Base-by-base conservation (phyloP, 441 rosid species). In the Populus hybrid region DNA sequence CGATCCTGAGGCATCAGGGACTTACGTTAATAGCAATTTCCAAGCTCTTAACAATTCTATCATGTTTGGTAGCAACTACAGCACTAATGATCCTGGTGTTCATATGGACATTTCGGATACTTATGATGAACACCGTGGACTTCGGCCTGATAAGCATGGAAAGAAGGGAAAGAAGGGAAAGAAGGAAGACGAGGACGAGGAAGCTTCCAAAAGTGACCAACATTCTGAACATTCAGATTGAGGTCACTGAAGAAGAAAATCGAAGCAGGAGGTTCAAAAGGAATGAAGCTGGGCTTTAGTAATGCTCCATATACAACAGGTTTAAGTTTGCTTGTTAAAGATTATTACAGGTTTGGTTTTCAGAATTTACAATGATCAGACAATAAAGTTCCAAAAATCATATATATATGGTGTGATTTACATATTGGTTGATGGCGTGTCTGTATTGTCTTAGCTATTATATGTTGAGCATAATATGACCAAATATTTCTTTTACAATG, bases 1-100 rank as follows among this genome's bases (percentile, higher is more conserved):
- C n/a, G n/a, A n/a, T n/a, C n/a, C n/a, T n/a, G n/a, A n/a, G n/a
- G n/a, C n/a, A n/a, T n/a, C n/a, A n/a, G 87, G 78, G 26, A 91
- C 97, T 0, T 92, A 76, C 23, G 94, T 92, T 24, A 95, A 95
- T 82, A 94, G 97, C 84, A 95, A 92, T 71, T 92, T 90, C 80
- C 99, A 94, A 64, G 90, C 98, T 0, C 89, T 95, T 42, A 95
- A 94, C 83, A 95, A 95, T 78, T 95, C 99, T 1, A 87, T 95
- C 70, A 90, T 94, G 97, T 74, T 95, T 32, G 84, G 86, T 0
- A 90, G 94, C 74, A 78, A 70, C 71, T 88, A 93, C 86, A 88
- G 30, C 78, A 84, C 97, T 70, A 89, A 93, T 71, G 98, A 95
- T 76, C 98, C 99, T 0, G 98, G 98, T 0, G 95, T 95, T 79